phyloP scores from a whole-genome alignment of 148 eudicot species.

The Euryodendron excelsum region DNA sequence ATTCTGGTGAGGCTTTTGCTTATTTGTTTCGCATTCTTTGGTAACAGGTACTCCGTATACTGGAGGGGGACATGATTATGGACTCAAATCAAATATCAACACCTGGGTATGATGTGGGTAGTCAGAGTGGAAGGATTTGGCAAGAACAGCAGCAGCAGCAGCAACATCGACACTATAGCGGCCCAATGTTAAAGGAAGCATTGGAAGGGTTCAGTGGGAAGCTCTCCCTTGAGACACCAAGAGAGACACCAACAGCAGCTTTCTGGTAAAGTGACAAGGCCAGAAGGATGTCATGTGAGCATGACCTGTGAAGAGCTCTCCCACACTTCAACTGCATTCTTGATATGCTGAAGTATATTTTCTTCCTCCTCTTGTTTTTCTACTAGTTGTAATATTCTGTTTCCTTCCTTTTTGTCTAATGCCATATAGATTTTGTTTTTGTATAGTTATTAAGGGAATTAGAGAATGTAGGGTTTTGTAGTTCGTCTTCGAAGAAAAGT shows the following conservation, averaged over 20 bases:
- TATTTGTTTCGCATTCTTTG: not conserved
- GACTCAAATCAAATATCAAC: constrained; percentile 49
- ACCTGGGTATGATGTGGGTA: constrained; percentile 53
- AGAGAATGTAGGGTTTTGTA: not conserved
- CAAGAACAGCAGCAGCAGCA: constrained; percentile 27
- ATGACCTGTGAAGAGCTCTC: constrained; percentile 13
- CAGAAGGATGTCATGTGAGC: constrained; percentile 26
- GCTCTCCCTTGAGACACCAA: constrained; percentile 37
- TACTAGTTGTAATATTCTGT: not conserved
- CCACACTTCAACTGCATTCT: not conserved
- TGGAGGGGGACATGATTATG: constrained; percentile 68
- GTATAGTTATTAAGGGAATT: not conserved
- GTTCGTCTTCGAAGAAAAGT: not conserved
- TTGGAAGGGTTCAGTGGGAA: constrained; percentile 34
- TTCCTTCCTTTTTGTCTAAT: not conserved
- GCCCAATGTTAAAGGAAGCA: constrained; percentile 28
- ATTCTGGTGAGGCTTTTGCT: not conserved
- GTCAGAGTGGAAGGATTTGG: constrained; percentile 58
- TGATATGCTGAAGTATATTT: not conserved
- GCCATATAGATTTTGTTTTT: constrained; percentile 1
- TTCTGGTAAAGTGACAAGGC: constrained; percentile 37
- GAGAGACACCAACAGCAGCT: too few relatives aligned
- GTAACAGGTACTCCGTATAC: constrained; percentile 62
- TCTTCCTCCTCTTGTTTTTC: not conserved
- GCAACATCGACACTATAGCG: constrained; percentile 22